These are phyloP conservation scores for Chamaecyparis obtusa DNA, from an alignment of 75 land plant genomes.

Conservation along the genomic window DNA sequence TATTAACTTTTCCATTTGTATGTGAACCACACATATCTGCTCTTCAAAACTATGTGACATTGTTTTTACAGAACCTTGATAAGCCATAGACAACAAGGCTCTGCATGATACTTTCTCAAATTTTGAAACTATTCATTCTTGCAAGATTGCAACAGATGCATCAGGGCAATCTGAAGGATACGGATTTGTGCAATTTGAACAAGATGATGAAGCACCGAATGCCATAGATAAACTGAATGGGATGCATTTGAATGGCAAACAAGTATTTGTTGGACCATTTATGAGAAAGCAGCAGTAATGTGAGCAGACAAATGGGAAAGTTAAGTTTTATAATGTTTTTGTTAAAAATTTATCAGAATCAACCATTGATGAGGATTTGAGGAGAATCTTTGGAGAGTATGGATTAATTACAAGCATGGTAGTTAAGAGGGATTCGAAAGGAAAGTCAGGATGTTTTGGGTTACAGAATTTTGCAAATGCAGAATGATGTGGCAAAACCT, in stretches of 20 bases:
- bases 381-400: slow-evolving; percentile 56
- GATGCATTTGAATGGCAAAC: slow-evolving; percentile 82
- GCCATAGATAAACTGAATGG: slow-evolving; percentile 87
- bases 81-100: slow-evolving; percentile 80
- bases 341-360: slow-evolving; percentile 72
- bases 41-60: slow-evolving; percentile 8
- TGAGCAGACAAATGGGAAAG: slow-evolving; percentile 34
- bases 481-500: slow-evolving; percentile 69
- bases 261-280: slow-evolving; percentile 86
- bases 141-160: slow-evolving; percentile 80
- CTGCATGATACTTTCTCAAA: slow-evolving; percentile 72
- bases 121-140: slow-evolving; percentile 81
- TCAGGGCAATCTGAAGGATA: slow-evolving; percentile 81
- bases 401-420: slow-evolving; percentile 81
- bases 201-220: slow-evolving; percentile 69
- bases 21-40: background rate
- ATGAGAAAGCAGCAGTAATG: slow-evolving; percentile 87
- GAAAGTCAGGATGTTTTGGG: slow-evolving; percentile 84
- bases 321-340: slow-evolving; percentile 77
- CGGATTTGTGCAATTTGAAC: slow-evolving; percentile 89
- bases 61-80: slow-evolving; percentile 70
- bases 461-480: slow-evolving; percentile 89
- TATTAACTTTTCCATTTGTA: background rate
- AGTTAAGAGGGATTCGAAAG: slow-evolving; percentile 85
- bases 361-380: slow-evolving; percentile 76